Evolutionary conservation across 768 basidiomycete species (phyloP).

Genomic region (Pisolithus albus): DNA sequence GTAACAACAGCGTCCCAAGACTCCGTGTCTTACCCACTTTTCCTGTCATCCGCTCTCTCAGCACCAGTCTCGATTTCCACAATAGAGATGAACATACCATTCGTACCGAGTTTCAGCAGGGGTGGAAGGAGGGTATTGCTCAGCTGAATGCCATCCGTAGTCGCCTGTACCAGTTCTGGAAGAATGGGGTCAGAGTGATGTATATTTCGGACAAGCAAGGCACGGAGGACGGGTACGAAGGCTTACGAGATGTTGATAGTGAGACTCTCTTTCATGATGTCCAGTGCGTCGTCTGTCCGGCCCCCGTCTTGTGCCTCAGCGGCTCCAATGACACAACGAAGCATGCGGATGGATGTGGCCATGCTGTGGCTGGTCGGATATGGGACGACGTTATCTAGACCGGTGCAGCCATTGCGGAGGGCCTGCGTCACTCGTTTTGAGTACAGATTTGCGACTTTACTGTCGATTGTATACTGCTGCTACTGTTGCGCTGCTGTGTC

Average conservation of each 20-base stretch:
- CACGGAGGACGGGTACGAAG: slow-evolving; percentile 28
- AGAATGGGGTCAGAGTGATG: slow-evolving; percentile 41
- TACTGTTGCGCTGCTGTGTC: no score
- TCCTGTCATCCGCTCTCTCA: slow-evolving; percentile 44
- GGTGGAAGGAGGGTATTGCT: slow-evolving; percentile 56
- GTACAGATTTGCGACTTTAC: no score
- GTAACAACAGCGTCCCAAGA: slow-evolving; percentile 24
- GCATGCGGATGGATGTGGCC: slow-evolving; percentile 35
- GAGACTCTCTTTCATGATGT: slow-evolving; percentile 24
- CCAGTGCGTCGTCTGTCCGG: slow-evolving; percentile 9
- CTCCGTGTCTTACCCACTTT: slow-evolving; percentile 53
- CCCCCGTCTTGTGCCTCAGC: slow-evolving; percentile 35
- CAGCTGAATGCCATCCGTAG: slow-evolving; percentile 44
- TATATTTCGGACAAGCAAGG: slow-evolving; percentile 26
- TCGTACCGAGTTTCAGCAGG: slow-evolving; percentile 47
- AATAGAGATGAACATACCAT: slow-evolving; percentile 35
- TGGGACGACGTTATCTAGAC: slow-evolving; percentile 29
- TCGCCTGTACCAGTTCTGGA: slow-evolving; percentile 40
- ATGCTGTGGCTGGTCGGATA: slow-evolving; percentile 26
- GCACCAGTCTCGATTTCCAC: slow-evolving; percentile 31
- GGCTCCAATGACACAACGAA: slow-evolving; percentile 20
- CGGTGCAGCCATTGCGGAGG: no score
- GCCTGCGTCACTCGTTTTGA: no score
- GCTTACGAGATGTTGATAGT: slow-evolving; percentile 27
- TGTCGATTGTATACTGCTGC: no score